Evolutionary conservation across 2,329 filamentous ascomycete species (phyloP), one percentile per base, ranked within the genome.

Genomic region (Penicillium sp.): DNA sequence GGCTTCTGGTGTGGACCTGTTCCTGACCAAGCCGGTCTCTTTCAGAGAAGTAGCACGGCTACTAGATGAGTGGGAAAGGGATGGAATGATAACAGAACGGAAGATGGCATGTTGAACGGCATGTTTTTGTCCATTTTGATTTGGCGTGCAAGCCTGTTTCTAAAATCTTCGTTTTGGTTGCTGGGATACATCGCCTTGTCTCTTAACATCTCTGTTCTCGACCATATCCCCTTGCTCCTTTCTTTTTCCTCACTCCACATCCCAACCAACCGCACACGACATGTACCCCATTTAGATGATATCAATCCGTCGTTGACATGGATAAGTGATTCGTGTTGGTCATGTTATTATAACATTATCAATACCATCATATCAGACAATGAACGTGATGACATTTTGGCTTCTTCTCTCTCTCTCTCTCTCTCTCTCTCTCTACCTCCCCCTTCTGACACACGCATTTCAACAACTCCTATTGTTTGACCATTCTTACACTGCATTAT

Each of bases 11-110:
- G 74, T 80, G 40, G 76, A 80, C 59, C 63, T 79, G 25, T 80
- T 78, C 59, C 68, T 80, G 38, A 79, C 76, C 5, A 80, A 81
- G 55, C 78, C 78, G 0, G 76, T 80, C 5, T 75, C 73, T 0
- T 77, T 79, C 55, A 75, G 72, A 52, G 74, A 76, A 58, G 75
- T 79, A 3, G 72, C 74, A 5, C 65, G 73, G 11, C 57, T 79
- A 23, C 58, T 79, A 23, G 61, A 65, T 16, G 70, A 73, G 41
- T 74, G 72, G 72, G 67, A 70, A 49, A 60, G 39, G 40, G 59
- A 64, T 44, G 57, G 48, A 16, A 43, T 67, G 34, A 23, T 51
- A 34, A 23, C 38, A 10, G 57, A 64, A 45, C 58, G 59, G n/a
- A 66, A 48, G n/a, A 27, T 41, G 19, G 13, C 36, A 2, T n/a